These are phyloP conservation scores for Russula earlei DNA, from an alignment of 768 basidiomycete species.

Conservation along the genomic window DNA sequence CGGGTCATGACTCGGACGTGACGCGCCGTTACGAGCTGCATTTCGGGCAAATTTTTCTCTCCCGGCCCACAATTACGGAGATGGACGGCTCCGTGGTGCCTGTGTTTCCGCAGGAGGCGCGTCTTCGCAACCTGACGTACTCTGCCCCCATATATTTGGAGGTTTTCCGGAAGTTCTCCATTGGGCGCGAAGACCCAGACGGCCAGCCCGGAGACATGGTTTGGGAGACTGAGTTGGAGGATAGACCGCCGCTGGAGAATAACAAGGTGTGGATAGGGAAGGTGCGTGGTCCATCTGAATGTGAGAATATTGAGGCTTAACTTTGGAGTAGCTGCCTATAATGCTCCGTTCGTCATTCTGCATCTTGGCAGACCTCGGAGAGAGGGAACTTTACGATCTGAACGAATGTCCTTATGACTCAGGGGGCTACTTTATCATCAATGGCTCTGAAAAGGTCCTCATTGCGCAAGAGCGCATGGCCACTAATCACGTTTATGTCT, in stretches of 20 bases:
- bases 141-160: slow-evolving; percentile 94
- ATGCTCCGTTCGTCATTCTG: slow-evolving; percentile 97
- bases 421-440: slow-evolving; percentile 99
- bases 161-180: slow-evolving; percentile 77
- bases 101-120: slow-evolving; percentile 94
- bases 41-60: slow-evolving; percentile 96
- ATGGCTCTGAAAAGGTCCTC: slow-evolving; percentile 98
- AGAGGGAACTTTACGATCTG: slow-evolving; percentile 77
- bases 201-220: slow-evolving; percentile 71
- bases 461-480: slow-evolving; percentile 99
- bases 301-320: background rate
- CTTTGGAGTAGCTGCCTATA: slow-evolving; percentile 72
- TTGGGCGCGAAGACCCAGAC: slow-evolving; percentile 74
- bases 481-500: slow-evolving; percentile 98
- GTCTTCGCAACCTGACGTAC: slow-evolving; percentile 91
- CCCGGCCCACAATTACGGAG: slow-evolving; percentile 89
- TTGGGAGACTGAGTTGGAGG: slow-evolving; percentile 69
- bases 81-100: slow-evolving; percentile 90
- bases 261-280: slow-evolving; percentile 94
- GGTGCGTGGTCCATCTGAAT: slow-evolving; percentile 35
- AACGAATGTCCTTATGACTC: slow-evolving; percentile 99
- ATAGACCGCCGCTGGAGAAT: slow-evolving; percentile 44
- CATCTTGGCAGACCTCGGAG: slow-evolving; percentile 70
- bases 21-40: slow-evolving; percentile 94
- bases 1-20: slow-evolving; percentile 70